These are phyloP conservation scores for Leccinum huronense DNA, from an alignment of 1,284 basidiomycete genomes.

Conservation along the genomic window DNA sequence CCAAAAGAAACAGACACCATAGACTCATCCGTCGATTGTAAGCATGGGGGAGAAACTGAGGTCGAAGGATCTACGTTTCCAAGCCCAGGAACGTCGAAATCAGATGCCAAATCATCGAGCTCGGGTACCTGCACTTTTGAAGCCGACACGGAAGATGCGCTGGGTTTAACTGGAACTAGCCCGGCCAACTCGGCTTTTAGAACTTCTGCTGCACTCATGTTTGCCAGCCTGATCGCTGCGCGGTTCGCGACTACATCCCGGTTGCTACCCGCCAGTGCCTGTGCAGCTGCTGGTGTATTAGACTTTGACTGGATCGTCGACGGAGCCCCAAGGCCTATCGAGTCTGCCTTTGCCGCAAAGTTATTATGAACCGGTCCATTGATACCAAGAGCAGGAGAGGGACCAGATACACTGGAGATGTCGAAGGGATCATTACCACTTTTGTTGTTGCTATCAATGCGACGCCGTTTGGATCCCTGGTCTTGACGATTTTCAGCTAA, in stretches of 20 bases:
- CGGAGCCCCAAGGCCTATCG: conserved; percentile 67
- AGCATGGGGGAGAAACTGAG: conserved; percentile 15
- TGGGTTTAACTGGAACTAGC: conserved; percentile 56
- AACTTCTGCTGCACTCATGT: conserved; percentile 92
- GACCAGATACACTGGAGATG: conserved; percentile 41
- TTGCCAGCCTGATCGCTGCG: conserved; percentile 89
- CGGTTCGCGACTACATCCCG: conserved; percentile 86
- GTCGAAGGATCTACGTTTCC: conserved; percentile 28
- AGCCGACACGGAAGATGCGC: conserved; percentile 28
- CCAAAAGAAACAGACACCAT: conserved; percentile 36
- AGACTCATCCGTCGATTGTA: conserved; percentile 27
- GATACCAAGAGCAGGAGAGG: conserved; percentile 54
- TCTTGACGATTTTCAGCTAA: conserved; percentile 92
- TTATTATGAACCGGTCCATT: conserved; percentile 57
- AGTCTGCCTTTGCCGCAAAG: conserved; percentile 72
- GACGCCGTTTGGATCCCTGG: conserved; percentile 82
- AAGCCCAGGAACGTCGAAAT: conserved; percentile 39
- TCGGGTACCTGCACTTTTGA: conserved; percentile 25
- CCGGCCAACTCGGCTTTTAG: conserved; percentile 89
- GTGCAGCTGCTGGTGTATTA: conserved; percentile 57
- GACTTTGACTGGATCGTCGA: conserved; percentile 54
- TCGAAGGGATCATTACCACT: conserved; percentile 37
- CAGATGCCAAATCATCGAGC: conserved; percentile 36
- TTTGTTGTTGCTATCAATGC: conserved; percentile 65
- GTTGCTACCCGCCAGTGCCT: conserved; percentile 76